Conservation (phyloP, 495 filamentous ascomycete genomes). For the Mytilinidion resinicola region DNA sequence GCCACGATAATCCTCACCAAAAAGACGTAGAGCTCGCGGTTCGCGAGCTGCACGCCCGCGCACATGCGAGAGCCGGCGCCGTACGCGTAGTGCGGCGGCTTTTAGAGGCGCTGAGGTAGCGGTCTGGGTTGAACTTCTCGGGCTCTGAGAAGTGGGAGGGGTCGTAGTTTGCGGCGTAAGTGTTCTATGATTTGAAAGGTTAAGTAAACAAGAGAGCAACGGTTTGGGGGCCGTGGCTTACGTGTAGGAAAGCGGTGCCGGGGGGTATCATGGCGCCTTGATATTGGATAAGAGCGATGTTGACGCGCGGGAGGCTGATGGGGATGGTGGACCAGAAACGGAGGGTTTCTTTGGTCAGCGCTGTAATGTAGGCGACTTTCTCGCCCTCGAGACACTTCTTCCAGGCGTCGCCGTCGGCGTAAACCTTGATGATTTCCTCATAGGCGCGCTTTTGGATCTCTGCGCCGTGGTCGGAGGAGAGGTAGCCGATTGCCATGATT, state of each 20-base stretch:
- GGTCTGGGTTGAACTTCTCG: slow-evolving; percentile 49
- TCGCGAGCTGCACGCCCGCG: slow-evolving; percentile 54
- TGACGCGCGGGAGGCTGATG: slow-evolving; percentile 54
- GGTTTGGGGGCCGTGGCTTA: not conserved
- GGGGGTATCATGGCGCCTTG: slow-evolving; percentile 54
- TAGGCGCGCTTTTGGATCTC: slow-evolving; percentile 53
- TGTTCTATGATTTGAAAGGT: slow-evolving; percentile 45
- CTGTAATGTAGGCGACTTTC: slow-evolving; percentile 2
- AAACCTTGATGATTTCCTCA: slow-evolving; percentile 51
- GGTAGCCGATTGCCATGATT: slow-evolving; percentile 56
- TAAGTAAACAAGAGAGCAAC: too few relatives aligned
- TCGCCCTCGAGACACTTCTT: slow-evolving; percentile 53
- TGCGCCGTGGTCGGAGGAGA: slow-evolving; percentile 51
- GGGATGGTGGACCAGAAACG: slow-evolving; percentile 48
- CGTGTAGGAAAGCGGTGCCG: slow-evolving; percentile 49
- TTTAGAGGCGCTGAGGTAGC: slow-evolving; percentile 44
- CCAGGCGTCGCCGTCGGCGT: slow-evolving; percentile 53
- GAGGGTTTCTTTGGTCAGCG: slow-evolving; percentile 49
- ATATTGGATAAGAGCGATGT: slow-evolving; percentile 52
- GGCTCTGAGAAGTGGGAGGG: slow-evolving; percentile 50
- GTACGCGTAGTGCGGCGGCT: slow-evolving; percentile 56
- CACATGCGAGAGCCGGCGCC: slow-evolving; percentile 60
- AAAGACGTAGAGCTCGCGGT: slow-evolving; percentile 55
- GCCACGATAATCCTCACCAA: slow-evolving; percentile 54
- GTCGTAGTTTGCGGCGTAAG: slow-evolving; percentile 57